A percentile compares a stretch with the other conserved stretches of the same genome.
These are phyloP conservation scores for Rubia yunnanensis DNA, from an alignment of 257 asterid species.

Conservation along the genomic window DNA sequence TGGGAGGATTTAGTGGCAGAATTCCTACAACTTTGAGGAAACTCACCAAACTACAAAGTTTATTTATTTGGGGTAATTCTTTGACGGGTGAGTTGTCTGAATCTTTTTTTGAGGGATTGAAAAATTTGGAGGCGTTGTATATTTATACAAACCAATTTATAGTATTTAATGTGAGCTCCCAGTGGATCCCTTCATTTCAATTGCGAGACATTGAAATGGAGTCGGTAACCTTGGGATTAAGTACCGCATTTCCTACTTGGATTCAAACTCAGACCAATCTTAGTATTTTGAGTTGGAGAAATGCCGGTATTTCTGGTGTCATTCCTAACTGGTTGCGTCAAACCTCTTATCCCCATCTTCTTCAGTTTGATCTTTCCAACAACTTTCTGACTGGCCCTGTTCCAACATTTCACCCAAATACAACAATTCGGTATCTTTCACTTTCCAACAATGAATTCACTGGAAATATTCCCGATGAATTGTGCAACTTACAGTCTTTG, in stretches of 20 bases:
- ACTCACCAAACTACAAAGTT: background rate
- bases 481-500: background rate
- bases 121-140: background rate
- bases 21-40: conserved; percentile 7
- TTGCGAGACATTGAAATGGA: background rate
- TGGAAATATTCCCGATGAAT: background rate
- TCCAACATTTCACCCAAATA: background rate
- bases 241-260: conserved; percentile 1
- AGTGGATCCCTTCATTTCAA: conserved; percentile 4
- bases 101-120: background rate
- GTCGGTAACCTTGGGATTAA: conserved; percentile 2
- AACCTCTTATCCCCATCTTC: background rate
- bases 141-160: background rate
- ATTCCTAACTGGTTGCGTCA: conserved; percentile 17
- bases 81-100: background rate
- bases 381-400: conserved; percentile 3
- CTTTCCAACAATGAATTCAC: background rate
- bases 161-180: background rate
- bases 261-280: conserved; percentile 9
- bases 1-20: background rate
- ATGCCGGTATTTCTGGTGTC: background rate
- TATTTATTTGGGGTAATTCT: background rate
- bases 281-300: background rate
- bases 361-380: conserved; percentile 12
- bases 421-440: background rate